Conservation (phyloP, 108 stramenopile genomes). For the Mayamaea pseudoterrestris region DNA sequence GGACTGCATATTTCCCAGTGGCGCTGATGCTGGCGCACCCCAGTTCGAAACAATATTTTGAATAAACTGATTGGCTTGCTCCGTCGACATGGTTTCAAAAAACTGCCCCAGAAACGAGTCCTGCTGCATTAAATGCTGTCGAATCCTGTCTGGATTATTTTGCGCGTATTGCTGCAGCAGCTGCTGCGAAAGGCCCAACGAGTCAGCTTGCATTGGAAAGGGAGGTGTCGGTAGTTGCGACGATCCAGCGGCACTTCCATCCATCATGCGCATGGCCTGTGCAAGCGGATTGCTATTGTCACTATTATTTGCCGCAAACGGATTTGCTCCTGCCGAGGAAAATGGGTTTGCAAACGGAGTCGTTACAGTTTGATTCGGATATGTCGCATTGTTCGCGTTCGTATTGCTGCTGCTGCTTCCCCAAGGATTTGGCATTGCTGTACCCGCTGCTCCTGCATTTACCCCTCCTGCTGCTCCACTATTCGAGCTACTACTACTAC, state of each 20-base stretch:
- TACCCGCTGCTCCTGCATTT: constrained; percentile 46
- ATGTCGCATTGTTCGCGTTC: constrained; percentile 1
- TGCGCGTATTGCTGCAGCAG: constrained; percentile 56
- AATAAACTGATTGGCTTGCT: too few species aligned
- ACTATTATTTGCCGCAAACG: too few species aligned
- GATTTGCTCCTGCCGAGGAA: too few species aligned
- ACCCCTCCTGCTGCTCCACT: neutral
- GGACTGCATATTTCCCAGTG: too few species aligned
- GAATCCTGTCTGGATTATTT: constrained; percentile 59
- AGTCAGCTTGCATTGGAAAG: constrained; percentile 58
- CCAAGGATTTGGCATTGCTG: constrained; percentile 96
- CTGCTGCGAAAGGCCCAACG: constrained; percentile 14
- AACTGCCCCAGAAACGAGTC: constrained; percentile 73
- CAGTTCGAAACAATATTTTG: constrained; percentile 36
- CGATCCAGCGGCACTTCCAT: neutral
- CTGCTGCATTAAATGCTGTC: constrained; percentile 41
- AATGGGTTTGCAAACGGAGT: neutral
- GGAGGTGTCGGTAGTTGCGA: constrained; percentile 10
- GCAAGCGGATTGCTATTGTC: neutral
- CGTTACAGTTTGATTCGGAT: neutral
- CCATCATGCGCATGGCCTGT: neutral
- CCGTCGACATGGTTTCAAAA: constrained; percentile 50
- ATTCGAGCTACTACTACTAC: neutral
- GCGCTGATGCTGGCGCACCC: too few species aligned
- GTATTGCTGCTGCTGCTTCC: constrained; percentile 14